Conservation (phyloP, 108 stramenopile genomes). For the Skeletonema menzelii region DNA sequence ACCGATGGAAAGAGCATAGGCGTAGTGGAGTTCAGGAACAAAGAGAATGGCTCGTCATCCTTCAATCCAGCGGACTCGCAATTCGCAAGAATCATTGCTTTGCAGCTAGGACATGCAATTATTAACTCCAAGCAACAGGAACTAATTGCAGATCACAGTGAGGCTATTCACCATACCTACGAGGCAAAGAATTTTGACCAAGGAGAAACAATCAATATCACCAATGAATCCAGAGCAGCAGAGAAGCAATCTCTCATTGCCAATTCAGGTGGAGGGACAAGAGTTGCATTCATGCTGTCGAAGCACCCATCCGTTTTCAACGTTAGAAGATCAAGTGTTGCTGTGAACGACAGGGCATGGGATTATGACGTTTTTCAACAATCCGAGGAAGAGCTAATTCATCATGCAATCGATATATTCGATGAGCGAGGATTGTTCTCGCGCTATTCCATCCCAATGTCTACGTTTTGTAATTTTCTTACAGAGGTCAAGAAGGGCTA, state of each 20-base stretch:
- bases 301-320: slow-evolving; percentile 29
- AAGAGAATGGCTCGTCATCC: slow-evolving; percentile 12
- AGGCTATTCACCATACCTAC: slow-evolving; percentile 51
- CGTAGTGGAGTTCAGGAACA: slow-evolving; percentile 50
- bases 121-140: slow-evolving; percentile 42
- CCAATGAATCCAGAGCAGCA: slow-evolving; percentile 14
- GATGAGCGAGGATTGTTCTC: slow-evolving; percentile 49
- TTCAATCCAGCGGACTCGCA: slow-evolving; percentile 40
- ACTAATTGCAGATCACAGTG: slow-evolving; percentile 44
- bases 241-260: not conserved
- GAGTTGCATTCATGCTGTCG: slow-evolving; percentile 20
- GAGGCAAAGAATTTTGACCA: slow-evolving; percentile 47
- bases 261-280: not conserved
- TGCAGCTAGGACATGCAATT: slow-evolving; percentile 46
- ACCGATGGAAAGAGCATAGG: slow-evolving; percentile 35
- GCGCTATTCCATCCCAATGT: slow-evolving; percentile 50
- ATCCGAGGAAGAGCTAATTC: slow-evolving; percentile 41
- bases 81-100: slow-evolving; percentile 49
- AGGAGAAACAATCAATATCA: slow-evolving; percentile 44
- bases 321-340: slow-evolving; percentile 31
- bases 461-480: slow-evolving; percentile 46
- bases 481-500: slow-evolving; percentile 42
- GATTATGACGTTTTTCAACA: slow-evolving; percentile 49
- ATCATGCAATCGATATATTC: slow-evolving; percentile 50
- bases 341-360: slow-evolving; percentile 41